Base-by-base conservation (phyloP, 2,329 filamentous ascomycete genomes). In the Alternaria rosae region DNA sequence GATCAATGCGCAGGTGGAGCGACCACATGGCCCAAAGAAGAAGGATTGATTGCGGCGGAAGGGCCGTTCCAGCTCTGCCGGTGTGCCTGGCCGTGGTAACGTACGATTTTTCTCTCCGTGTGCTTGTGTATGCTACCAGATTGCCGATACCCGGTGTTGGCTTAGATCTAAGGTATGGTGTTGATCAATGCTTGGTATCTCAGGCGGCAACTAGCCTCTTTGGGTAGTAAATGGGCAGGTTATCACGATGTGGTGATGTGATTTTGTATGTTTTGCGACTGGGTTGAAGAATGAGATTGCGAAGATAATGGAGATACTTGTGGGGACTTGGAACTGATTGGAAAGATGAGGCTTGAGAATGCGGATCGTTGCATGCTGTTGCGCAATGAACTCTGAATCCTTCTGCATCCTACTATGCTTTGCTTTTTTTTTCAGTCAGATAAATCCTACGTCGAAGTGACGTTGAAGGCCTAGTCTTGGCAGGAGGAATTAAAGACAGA, bases 31-130 rank as follows among this genome's bases (percentile, higher is more conserved):
- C 59, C 52, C 23, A 50, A 62, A 50, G 21, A 38, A 62, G 62
- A 41, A 65, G 59, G 59, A 58, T 67, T 32, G 51, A 61, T 60
- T 41, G 53, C 52, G 47, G 62, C 57, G 62, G 62, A 62, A 55
- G 48, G 42, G 55, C 45, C 8, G 48, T 51, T 43, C 65, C 65
- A 53, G 57, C 52, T 32, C 30, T 38, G 47, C 30, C 41, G 52
- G 26, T 25, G 20, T 38, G 47, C 12, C 12, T 38, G 13, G 47
- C 17, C 21, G 41, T 54, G 13, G 8, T n/a, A 32, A 54, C 17
- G 51, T 45, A 30, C 26, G 41, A 45, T 43, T 54, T 54, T 32
- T 17, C 25, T 44, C 9, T 42, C 20, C 17, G 21, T 26, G 17
- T 26, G 5, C 10, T 26, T 32, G 35, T 50, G 51, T 28, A 25